A percentile compares a stretch with the other conserved stretches of the same genome.
Evolutionary conservation across 331 rosid species (phyloP).

Genomic region (Rhamnella rubrinervis): DNA sequence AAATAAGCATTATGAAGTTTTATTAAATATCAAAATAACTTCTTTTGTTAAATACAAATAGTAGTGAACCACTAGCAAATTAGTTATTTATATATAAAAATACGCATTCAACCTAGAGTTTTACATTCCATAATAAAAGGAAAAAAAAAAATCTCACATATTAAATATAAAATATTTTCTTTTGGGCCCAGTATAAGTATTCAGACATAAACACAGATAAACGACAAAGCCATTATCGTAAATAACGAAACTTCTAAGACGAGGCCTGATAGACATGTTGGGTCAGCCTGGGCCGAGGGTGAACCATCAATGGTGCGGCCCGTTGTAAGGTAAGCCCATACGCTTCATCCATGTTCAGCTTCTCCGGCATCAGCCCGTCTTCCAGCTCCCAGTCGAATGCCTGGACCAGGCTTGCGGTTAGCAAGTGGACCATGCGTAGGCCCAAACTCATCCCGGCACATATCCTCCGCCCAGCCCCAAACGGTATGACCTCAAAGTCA

Average conservation of each 20-base stretch:
- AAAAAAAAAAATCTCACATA: too few relatives aligned
- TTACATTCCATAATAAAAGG: too few relatives aligned
- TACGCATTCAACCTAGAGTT: too few relatives aligned
- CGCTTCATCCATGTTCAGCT: constrained; percentile 70
- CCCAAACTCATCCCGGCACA: constrained; percentile 73
- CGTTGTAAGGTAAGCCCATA: constrained; percentile 69
- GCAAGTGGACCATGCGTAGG: constrained; percentile 55
- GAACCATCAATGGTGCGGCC: constrained; percentile 44
- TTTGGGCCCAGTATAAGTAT: too few relatives aligned
- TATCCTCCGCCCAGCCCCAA: constrained; percentile 85
- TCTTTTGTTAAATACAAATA: too few relatives aligned
- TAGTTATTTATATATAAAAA: too few relatives aligned
- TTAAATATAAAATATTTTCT: too few relatives aligned
- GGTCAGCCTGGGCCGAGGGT: constrained; percentile 49
- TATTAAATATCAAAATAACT: too few relatives aligned
- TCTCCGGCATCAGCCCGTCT: constrained; percentile 32
- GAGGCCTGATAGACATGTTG: constrained; percentile 22
- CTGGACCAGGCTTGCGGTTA: constrained; percentile 60
- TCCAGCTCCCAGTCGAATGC: constrained; percentile 55
- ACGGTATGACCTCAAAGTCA: constrained; percentile 74
- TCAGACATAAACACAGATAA: too few relatives aligned
- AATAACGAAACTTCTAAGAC: background rate
- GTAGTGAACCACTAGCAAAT: too few relatives aligned
- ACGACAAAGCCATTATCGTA: too few relatives aligned
- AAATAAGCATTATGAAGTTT: too few relatives aligned